Evolutionary conservation across 495 filamentous ascomycete genomes (phyloP).

Genomic region (Xylaria sp.): DNA sequence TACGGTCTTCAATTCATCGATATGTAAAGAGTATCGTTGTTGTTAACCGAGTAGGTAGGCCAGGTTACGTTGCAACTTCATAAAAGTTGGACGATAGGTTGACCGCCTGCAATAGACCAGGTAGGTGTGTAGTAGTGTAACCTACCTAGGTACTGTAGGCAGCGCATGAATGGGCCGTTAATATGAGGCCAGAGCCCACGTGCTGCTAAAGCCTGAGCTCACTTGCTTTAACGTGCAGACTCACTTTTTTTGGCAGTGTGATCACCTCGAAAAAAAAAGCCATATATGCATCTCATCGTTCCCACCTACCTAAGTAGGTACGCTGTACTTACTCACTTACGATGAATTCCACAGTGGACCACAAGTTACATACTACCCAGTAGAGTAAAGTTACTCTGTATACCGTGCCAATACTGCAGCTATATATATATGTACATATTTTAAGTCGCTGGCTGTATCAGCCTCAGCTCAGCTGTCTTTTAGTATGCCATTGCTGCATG

Average conservation of each 20-base stretch:
- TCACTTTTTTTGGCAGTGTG: conserved; percentile 4
- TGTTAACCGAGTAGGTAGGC: background rate
- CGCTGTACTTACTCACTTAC: too few species aligned
- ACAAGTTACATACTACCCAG: background rate
- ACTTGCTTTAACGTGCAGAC: conserved; percentile 15
- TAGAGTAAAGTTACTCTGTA: background rate
- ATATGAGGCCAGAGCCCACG: conserved; percentile 18
- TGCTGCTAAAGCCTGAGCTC: conserved; percentile 21
- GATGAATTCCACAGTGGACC: background rate
- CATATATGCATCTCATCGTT: background rate
- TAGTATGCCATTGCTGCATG: conserved; percentile 5
- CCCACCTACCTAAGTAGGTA: conserved; percentile 2
- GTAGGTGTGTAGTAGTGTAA: background rate
- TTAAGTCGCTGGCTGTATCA: background rate
- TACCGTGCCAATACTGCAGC: background rate
- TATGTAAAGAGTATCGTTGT: background rate
- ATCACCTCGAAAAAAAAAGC: background rate
- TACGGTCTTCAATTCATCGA: background rate
- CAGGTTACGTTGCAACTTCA: background rate
- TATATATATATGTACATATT: background rate
- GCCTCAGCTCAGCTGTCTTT: conserved; percentile 23
- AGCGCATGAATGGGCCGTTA: background rate
- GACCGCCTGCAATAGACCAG: background rate
- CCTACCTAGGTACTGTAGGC: background rate
- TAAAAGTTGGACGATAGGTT: background rate